Conservation (phyloP, 306 rosid genomes). For the Sechiopsis laciniata region DNA sequence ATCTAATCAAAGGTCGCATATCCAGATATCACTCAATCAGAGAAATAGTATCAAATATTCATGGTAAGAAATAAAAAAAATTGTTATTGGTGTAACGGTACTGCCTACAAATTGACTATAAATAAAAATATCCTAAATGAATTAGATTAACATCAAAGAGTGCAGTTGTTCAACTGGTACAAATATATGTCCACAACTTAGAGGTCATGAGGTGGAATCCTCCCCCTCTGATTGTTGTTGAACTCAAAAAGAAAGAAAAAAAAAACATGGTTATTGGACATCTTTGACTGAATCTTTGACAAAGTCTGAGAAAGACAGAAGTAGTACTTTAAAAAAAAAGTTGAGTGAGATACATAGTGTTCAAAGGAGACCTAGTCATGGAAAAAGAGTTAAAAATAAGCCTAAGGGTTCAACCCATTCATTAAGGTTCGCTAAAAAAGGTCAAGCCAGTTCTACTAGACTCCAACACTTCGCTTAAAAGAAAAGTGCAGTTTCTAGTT, state of each 20-base stretch:
- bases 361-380: not conserved
- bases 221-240: too few relatives aligned
- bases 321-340: too few relatives aligned
- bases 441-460: not conserved
- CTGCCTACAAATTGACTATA: not conserved
- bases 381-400: not conserved
- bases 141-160: not conserved
- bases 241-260: too few relatives aligned
- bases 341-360: not conserved
- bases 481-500: too few relatives aligned
- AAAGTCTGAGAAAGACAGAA: too few relatives aligned
- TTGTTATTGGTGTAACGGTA: not conserved
- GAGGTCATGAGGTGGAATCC: too few relatives aligned
- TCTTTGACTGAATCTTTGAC: conserved; percentile 2
- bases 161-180: too few relatives aligned
- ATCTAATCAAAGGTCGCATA: not conserved
- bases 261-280: not conserved
- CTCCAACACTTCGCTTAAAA: too few relatives aligned
- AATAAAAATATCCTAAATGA: not conserved
- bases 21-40: not conserved
- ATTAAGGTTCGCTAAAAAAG: not conserved
- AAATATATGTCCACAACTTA: too few relatives aligned
- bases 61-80: not conserved
- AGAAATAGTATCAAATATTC: not conserved
- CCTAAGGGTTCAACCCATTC: not conserved